Conservation (phyloP, 805 yeast genomes). For the Ogataea kodamae region DNA sequence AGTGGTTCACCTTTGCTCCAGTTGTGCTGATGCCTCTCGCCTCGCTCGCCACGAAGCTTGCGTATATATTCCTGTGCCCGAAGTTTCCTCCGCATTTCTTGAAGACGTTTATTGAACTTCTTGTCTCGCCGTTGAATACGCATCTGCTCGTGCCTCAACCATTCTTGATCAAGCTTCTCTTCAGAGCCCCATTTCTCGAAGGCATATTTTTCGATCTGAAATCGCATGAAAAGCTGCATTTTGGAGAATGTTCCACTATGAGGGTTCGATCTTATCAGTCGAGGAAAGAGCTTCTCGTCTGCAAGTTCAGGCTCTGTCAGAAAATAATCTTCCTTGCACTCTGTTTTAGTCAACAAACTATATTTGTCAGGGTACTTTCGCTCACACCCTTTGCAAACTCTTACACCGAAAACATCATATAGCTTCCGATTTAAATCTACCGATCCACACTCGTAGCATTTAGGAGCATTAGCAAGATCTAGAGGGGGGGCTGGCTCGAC, state of each 20-base stretch:
- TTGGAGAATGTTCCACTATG: constrained; percentile 83
- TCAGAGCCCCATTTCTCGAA: constrained; percentile 93
- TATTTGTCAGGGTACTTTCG: constrained; percentile 80
- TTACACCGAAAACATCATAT: constrained; percentile 60
- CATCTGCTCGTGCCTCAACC: constrained; percentile 76
- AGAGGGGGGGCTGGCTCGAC: constrained; percentile 68
- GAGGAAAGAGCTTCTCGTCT: constrained; percentile 63
- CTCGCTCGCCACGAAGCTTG: constrained; percentile 54
- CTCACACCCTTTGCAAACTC: constrained; percentile 80
- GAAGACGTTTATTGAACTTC: constrained; percentile 70
- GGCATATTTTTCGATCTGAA: constrained; percentile 91
- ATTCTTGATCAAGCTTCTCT: constrained; percentile 87
- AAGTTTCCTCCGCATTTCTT: constrained; percentile 86
- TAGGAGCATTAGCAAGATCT: constrained; percentile 70
- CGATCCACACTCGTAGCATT: constrained; percentile 79
- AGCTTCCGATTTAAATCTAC: constrained; percentile 76
- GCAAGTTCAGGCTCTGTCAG: constrained; percentile 89
- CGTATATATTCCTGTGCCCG: constrained; percentile 88
- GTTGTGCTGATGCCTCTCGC: constrained; percentile 64
- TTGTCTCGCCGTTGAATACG: constrained; percentile 72
- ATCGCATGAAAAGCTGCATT: constrained; percentile 88
- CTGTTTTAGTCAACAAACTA: constrained; percentile 89
- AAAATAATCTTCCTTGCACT: constrained; percentile 87
- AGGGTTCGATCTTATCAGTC: constrained; percentile 90
- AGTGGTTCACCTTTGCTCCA: constrained; percentile 60